phyloP scores from a whole-genome alignment of 345 rosid genomes.

The Aethionema arabicum region DNA sequence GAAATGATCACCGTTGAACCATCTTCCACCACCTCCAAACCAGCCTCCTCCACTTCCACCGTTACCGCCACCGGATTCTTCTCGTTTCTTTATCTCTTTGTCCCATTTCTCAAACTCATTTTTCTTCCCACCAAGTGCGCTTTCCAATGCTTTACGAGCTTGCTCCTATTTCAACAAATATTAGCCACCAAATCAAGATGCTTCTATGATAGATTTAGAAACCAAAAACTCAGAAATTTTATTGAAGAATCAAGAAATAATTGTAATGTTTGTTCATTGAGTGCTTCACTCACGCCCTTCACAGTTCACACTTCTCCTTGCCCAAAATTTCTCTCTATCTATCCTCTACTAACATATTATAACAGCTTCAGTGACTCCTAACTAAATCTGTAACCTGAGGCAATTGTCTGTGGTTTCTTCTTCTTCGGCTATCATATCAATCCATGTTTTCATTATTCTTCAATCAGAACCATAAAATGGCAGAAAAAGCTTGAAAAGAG shows the following conservation, averaged over 20 bases:
- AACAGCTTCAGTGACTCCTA: no score
- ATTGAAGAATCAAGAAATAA: no score
- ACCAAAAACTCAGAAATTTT: no score
- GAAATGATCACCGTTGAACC: slow-evolving; percentile 73
- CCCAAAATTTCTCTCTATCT: no score
- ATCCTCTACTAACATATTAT: no score
- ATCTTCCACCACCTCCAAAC: slow-evolving; percentile 89
- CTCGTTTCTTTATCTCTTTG: slow-evolving; percentile 82
- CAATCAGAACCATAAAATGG: not conserved
- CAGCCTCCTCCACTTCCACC: slow-evolving; percentile 79
- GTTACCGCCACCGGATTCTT: slow-evolving; percentile 70
- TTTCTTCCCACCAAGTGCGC: slow-evolving; percentile 89
- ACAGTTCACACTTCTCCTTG: no score
- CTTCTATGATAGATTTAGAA: not conserved
- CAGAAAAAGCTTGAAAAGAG: slow-evolving; percentile 7
- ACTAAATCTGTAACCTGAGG: no score
- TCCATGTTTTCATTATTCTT: not conserved
- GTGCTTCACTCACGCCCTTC: no score
- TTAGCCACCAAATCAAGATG: slow-evolving; percentile 12
- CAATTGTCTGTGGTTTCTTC: no score
- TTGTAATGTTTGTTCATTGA: no score
- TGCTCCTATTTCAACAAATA: slow-evolving; percentile 49
- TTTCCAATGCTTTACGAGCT: slow-evolving; percentile 85
- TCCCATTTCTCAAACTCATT: slow-evolving; percentile 81
- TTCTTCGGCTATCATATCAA: not conserved